Evolutionary conservation across 805 yeast genomes (phyloP), one percentile per base, ranked within the genome.

Genomic region (Debaryomyces hansenii): DNA sequence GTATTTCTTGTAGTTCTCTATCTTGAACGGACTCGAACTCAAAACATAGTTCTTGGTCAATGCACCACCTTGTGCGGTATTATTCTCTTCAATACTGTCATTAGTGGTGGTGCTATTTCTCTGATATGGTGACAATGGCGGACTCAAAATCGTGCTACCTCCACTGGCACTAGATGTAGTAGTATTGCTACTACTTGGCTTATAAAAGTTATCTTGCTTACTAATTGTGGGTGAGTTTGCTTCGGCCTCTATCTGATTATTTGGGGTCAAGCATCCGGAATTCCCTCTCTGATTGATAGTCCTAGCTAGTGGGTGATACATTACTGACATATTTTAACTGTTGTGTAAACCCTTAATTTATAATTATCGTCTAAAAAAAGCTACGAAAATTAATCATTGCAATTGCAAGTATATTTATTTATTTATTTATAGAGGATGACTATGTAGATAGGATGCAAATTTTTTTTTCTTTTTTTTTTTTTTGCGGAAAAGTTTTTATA

Each of bases 1-100:
- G 51, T 74, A 73, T 36, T 76, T 69, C 42, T 70, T 68, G 53
- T 66, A 69, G 53, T 75, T 70, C 46, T 78, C 79, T 39, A 81
- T 52, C 45, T 81, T 82, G 63, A 78, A 81, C 32, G 74, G 63
- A 27, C 58, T 51, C n/a, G 53, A 51, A 12, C 49, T 50, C 21
- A 52, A 45, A 40, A 63, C 55, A 42, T 55, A 58, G 20, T 51
- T 53, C 42, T 60, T 51, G 38, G 50, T 44, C 21, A 14, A 12
- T 12, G 20, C 33, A 2, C n/a, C 20, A 5, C 29, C 42, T 10
- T 5, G 33, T 28, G 24, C 11, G 31, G 29, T 21, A 21, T n/a
- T 7, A 31, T 39, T 32, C 20, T n/a, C 33, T 29, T 37, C 41
- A 41, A 29, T 37, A 34, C 35, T 24, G 35, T 40, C 40, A 27